Base-by-base conservation (phyloP, 805 yeast genomes). In the Suhomyces canberraensis region DNA sequence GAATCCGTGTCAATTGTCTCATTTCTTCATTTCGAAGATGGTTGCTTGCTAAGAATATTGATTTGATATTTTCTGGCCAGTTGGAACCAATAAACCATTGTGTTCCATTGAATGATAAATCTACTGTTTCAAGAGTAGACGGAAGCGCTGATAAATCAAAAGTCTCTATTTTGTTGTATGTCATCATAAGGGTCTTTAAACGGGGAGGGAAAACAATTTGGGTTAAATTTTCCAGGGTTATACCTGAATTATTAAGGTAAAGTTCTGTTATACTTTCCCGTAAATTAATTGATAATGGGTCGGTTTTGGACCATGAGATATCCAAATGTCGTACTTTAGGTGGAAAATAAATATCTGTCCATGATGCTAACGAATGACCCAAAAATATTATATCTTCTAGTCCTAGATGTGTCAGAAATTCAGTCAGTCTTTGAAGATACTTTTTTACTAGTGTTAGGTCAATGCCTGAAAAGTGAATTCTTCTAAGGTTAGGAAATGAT, bases 271-370 rank as follows among this genome's bases (percentile, higher is more conserved):
- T 37, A 2, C 45, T 33, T 4, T 37, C 40, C 1, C 65, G 66
- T 1, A 58, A 34, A 0, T 32, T 19, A 13, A 66, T 40, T 1
- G 61, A 51, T 11, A 40, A 29, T n/a, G 60, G 44, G 29, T 58
- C 50, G 3, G 56, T 47, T 2, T 50, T 43, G 19, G 50, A 50
- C 72, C 72, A 66, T 8, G 71, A 65, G n/a, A 57, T 33, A 37
- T 65, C 71, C 25, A 66, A 40, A 30, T 57, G 57, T 9, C 31
- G 37, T 22, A 64, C 42, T 17, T 35, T 45, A 1, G 39, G 36
- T 0, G 71, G 71, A n/a, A 64, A 48, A 3, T 14, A 17, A 9
- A 55, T 46, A 3, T 35, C 38, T 0, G 55, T 36, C 71, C 71
- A 66, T 31, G 56, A 41, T 4, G 40, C 33, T 3, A 61, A 48